Evolutionary conservation across 257 asterid species (phyloP).

Genomic region (Plectranthus barbatus): DNA sequence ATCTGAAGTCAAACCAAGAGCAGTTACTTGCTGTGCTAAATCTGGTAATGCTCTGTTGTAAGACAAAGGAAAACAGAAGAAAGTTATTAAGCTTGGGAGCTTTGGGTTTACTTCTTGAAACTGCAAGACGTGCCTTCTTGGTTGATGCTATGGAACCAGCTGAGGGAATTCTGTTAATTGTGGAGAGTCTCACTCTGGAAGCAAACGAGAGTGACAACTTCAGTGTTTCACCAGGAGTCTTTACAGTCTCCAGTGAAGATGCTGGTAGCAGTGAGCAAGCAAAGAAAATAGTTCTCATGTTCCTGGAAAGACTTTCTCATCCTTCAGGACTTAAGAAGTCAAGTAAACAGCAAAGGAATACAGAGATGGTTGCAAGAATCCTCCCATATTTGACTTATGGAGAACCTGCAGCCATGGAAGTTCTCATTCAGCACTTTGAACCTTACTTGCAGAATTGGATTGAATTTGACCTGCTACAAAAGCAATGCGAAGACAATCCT

Average conservation of each 20-base stretch:
- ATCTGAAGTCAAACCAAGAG: slow-evolving; percentile 87
- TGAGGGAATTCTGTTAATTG: slow-evolving; percentile 91
- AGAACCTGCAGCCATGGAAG: slow-evolving; percentile 98
- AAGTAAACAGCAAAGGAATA: slow-evolving; percentile 90
- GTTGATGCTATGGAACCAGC: slow-evolving; percentile 99
- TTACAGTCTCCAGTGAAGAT: slow-evolving; percentile 74
- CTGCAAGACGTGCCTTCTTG: slow-evolving; percentile 94
- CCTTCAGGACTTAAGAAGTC: slow-evolving; percentile 89
- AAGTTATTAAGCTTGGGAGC: slow-evolving; percentile 77
- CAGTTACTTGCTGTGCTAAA: slow-evolving; percentile 85
- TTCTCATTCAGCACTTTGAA: slow-evolving; percentile 88
- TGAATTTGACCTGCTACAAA: slow-evolving; percentile 72
- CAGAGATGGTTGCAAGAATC: slow-evolving; percentile 98
- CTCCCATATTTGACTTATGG: slow-evolving; percentile 97
- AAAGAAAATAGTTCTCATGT: slow-evolving; percentile 91
- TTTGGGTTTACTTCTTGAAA: slow-evolving; percentile 83
- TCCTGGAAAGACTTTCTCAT: slow-evolving; percentile 90
- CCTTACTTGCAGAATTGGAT: slow-evolving; percentile 83
- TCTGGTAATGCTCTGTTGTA: slow-evolving; percentile 92
- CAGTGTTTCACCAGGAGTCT: slow-evolving; percentile 67
- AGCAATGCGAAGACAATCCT: slow-evolving; percentile 56
- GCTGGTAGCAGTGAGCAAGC: slow-evolving; percentile 93
- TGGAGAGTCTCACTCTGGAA: slow-evolving; percentile 90
- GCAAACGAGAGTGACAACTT: slow-evolving; percentile 90
- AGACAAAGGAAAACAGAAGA: slow-evolving; percentile 86